A percentile compares a stretch with the other conserved stretches of the same genome.
These are phyloP conservation scores for Santalum album DNA, from an alignment of 164 flowering plant genomes.

Conservation along the genomic window DNA sequence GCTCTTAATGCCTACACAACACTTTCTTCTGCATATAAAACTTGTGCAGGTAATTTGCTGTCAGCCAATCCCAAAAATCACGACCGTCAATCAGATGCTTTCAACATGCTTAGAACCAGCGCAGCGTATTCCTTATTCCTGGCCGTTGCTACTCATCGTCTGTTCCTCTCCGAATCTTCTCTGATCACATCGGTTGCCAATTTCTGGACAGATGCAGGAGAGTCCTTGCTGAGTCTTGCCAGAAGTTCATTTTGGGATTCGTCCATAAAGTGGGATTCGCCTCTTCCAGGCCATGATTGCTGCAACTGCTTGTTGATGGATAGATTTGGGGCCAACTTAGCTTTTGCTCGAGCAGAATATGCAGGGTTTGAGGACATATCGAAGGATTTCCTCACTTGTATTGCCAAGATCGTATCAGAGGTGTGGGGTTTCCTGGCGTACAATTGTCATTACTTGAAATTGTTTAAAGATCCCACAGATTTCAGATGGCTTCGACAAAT, in stretches of 20 bases:
- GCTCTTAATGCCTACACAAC: constrained; percentile 50
- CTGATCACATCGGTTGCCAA: constrained; percentile 41
- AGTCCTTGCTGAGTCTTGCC: constrained; percentile 37
- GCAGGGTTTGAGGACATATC: constrained; percentile 26
- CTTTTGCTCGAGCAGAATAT: constrained; percentile 5
- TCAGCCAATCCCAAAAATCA: constrained; percentile 11
- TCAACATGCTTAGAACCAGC: constrained; percentile 29
- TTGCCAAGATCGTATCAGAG: constrained; percentile 13
- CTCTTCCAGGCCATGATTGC: constrained; percentile 9
- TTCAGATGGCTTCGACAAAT: constrained; percentile 31
- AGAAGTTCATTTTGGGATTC: constrained; percentile 24
- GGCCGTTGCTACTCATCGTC: constrained; percentile 49
- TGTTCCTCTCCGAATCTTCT: constrained; percentile 45
- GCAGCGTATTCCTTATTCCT: constrained; percentile 60
- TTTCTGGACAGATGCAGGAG: constrained; percentile 60
- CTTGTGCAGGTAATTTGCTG: constrained; percentile 22
- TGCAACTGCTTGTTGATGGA: constrained; percentile 23
- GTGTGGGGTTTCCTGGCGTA: constrained; percentile 36
- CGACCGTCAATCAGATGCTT: constrained; percentile 17
- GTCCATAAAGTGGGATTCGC: neutral
- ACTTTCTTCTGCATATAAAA: constrained; percentile 56
- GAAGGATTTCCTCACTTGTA: constrained; percentile 24
- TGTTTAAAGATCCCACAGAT: constrained; percentile 30
- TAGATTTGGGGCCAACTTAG: constrained; percentile 7
- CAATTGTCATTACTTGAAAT: constrained; percentile 21